Conservation (phyloP, 2,329 filamentous ascomycete species). For the Verticillium nonalfalfae region DNA sequence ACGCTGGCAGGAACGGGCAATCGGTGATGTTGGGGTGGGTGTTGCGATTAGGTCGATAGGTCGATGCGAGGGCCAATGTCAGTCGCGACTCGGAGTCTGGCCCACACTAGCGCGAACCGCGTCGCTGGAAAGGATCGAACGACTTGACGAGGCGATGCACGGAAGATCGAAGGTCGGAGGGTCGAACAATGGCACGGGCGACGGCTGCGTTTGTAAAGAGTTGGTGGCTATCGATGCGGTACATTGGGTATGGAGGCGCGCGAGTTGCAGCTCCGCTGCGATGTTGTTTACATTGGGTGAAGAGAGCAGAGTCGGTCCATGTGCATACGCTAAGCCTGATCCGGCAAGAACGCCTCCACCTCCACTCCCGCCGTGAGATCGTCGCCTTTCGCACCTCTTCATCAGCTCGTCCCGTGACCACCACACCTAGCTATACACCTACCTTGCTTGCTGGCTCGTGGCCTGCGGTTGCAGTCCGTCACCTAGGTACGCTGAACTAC, state of each 20-base stretch:
- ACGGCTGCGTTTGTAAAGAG: background rate
- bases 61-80: background rate
- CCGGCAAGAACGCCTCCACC: constrained; percentile 1
- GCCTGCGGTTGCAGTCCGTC: no score
- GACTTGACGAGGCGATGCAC: background rate
- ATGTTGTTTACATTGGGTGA: constrained; percentile 15
- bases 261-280: constrained; percentile 3
- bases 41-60: background rate
- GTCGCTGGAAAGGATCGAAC: background rate
- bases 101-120: background rate
- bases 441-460: no score
- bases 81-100: background rate
- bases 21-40: background rate
- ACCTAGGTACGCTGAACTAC: no score
- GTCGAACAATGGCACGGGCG: background rate
- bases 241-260: background rate
- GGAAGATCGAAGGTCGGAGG: background rate
- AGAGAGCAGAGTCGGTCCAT: background rate
- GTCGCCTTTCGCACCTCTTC: no score
- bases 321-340: constrained; percentile 12
- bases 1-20: background rate
- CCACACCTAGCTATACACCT: no score
- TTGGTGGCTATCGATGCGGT: background rate
- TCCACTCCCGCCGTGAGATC: constrained; percentile 5
- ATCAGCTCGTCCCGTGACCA: no score